A percentile compares a stretch with the other conserved stretches of the same genome.
Evolutionary conservation across 78 protist species (phyloP).

Genomic region (slime mould (Dictyostelium discoideum)): DNA sequence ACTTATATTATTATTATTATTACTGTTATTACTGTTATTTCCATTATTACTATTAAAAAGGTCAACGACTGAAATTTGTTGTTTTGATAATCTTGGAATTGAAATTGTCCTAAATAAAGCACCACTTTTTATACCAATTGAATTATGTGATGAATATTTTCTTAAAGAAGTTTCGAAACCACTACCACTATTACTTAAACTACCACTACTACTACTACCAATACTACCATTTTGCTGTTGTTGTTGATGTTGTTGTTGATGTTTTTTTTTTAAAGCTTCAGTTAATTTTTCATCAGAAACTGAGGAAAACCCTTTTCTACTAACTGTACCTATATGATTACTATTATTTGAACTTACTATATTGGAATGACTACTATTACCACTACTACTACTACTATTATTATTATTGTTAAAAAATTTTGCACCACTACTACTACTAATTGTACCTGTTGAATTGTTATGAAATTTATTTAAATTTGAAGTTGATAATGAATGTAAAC

Average conservation of each 20-base stretch:
- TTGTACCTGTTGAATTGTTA: background rate
- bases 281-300: background rate
- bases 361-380: background rate
- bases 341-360: background rate
- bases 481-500: background rate
- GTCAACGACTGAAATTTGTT: constrained; percentile 29
- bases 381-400: no score
- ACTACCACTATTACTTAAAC: background rate
- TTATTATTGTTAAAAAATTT: no score
- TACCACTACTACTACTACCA: background rate
- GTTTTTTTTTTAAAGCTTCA: constrained; percentile 7
- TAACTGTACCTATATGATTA: background rate
- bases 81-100: constrained; percentile 42
- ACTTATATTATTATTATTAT: background rate
- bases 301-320: background rate
- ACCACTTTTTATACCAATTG: constrained; percentile 31
- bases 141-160: constrained; percentile 44
- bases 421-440: background rate
- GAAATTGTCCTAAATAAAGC: constrained; percentile 47
- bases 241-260: background rate
- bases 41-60: background rate
- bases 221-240: background rate
- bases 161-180: constrained; percentile 22
- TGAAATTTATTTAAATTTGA: background rate
- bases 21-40: background rate